Conservation (phyloP, 2,329 filamentous ascomycete species). For the Huntiella omanensis region DNA sequence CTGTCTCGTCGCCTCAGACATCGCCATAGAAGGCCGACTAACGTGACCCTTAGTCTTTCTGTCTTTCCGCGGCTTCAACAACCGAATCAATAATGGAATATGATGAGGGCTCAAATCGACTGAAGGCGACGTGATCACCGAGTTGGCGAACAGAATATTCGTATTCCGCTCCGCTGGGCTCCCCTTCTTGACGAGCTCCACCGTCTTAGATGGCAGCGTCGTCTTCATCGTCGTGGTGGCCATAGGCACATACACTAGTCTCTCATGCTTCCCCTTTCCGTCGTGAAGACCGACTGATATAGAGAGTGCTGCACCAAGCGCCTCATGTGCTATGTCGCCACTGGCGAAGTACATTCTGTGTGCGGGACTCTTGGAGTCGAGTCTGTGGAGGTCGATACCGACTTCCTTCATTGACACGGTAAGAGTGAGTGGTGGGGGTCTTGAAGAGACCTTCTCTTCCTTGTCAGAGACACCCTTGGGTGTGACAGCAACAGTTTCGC, state of each 20-base stretch:
- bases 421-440: constrained; percentile 51
- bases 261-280: constrained; percentile 66
- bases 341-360: constrained; percentile 97
- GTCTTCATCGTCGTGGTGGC: constrained; percentile 88
- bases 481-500: background rate
- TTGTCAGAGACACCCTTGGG: constrained; percentile 33
- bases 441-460: background rate
- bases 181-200: constrained; percentile 56
- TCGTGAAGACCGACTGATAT: constrained; percentile 85
- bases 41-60: constrained; percentile 4
- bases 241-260: constrained; percentile 89
- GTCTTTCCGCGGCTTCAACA: constrained; percentile 38
- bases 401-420: constrained; percentile 82
- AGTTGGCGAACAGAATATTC: constrained; percentile 90
- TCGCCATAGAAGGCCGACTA: background rate
- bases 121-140: constrained; percentile 89
- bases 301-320: constrained; percentile 75
- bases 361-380: constrained; percentile 81
- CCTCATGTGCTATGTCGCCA: constrained; percentile 86
- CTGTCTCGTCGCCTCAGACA: constrained; percentile 22
- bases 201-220: constrained; percentile 82
- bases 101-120: constrained; percentile 85
- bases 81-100: constrained; percentile 62
- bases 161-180: constrained; percentile 70
- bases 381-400: constrained; percentile 74